These are phyloP conservation scores for Lentinula guzmanii DNA, from an alignment of 768 basidiomycete species.

Conservation along the genomic window DNA sequence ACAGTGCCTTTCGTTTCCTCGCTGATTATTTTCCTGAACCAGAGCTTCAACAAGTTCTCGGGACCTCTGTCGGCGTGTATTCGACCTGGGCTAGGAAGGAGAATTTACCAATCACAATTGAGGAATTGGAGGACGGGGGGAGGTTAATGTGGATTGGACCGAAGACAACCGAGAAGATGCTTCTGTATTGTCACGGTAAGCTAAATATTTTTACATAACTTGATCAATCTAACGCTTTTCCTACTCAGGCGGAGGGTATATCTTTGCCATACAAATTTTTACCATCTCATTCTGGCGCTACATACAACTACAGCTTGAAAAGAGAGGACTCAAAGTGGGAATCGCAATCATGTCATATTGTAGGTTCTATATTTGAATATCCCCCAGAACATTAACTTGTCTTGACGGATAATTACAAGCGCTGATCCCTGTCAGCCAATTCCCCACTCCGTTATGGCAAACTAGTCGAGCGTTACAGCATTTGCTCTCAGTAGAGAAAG, in stretches of 20 bases:
- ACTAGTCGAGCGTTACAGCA: conserved; percentile 7
- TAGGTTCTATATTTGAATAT: neutral
- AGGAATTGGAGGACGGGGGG: conserved; percentile 20
- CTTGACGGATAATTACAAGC: conserved; percentile 2
- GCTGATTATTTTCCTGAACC: neutral
- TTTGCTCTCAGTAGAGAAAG: conserved; percentile 9
- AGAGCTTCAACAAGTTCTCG: neutral
- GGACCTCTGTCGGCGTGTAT: conserved; percentile 12
- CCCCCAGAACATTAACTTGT: neutral
- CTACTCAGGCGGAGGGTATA: conserved; percentile 8
- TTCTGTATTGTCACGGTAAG: conserved; percentile 27
- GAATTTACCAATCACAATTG: conserved; percentile 13
- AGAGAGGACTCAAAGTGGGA: conserved; percentile 4
- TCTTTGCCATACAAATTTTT: neutral
- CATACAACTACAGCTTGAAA: neutral
- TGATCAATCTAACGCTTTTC: neutral
- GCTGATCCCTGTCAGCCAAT: conserved; percentile 8
- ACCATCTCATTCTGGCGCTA: conserved; percentile 2
- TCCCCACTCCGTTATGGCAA: conserved; percentile 19
- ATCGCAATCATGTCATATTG: conserved; percentile 9
- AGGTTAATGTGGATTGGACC: conserved; percentile 27
- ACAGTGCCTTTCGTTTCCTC: neutral
- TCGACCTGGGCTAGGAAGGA: conserved; percentile 12
- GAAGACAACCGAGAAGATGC: conserved; percentile 23
- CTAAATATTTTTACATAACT: neutral